These are phyloP conservation scores for Exophiala bonariae DNA, from an alignment of 2,329 filamentous ascomycete genomes.

Conservation along the genomic window DNA sequence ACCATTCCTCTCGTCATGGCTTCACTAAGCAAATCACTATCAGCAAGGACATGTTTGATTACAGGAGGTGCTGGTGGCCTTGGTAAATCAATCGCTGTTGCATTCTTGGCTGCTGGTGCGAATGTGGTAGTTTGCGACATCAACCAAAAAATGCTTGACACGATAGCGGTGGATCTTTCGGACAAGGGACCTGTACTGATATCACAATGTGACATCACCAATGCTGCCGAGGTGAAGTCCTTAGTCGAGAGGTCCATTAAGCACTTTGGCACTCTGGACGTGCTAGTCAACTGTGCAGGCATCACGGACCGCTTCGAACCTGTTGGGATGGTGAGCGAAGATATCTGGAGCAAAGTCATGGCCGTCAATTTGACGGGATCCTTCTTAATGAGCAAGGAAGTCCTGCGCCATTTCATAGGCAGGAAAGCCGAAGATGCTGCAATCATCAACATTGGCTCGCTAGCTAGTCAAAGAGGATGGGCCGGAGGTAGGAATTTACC, in stretches of 20 bases:
- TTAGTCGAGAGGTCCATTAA: background rate
- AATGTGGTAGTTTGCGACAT: conserved; percentile 41
- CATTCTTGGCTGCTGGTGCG: conserved; percentile 37
- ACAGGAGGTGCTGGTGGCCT: conserved; percentile 40
- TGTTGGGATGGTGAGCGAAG: conserved; percentile 47
- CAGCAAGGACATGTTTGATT: conserved; percentile 33
- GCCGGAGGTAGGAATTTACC: conserved; percentile 35
- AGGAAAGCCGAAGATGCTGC: conserved; percentile 39
- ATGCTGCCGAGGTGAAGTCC: background rate
- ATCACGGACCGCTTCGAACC: conserved; percentile 59
- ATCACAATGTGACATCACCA: background rate
- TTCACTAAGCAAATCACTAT: conserved; percentile 10
- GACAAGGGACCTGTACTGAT: background rate
- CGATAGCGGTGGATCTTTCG: background rate
- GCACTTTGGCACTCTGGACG: conserved; percentile 51
- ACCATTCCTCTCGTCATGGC: no score
- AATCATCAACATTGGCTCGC: conserved; percentile 56
- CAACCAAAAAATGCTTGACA: conserved; percentile 26
- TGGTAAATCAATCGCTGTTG: conserved; percentile 38
- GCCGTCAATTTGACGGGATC: conserved; percentile 59
- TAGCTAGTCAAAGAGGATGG: conserved; percentile 46
- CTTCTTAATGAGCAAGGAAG: conserved; percentile 53
- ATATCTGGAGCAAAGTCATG: conserved; percentile 56
- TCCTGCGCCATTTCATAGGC: conserved; percentile 49
- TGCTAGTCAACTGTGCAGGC: conserved; percentile 61